These are phyloP conservation scores for Boletus vermiculosoides DNA, from an alignment of 768 basidiomycete species.

Conservation along the genomic window DNA sequence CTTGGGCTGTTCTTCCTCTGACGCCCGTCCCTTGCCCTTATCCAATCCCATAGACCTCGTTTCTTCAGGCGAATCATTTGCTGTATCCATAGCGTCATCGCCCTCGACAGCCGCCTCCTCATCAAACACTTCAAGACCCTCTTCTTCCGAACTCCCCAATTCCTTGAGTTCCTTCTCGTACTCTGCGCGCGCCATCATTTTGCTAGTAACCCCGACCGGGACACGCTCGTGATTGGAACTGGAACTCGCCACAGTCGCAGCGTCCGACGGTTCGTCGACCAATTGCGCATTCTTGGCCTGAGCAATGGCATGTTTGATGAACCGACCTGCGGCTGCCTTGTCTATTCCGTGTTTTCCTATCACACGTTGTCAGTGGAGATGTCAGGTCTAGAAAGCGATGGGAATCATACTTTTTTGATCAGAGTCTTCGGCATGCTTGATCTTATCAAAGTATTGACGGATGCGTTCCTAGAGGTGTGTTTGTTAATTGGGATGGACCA, in stretches of 20 bases:
- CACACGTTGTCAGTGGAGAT: neutral
- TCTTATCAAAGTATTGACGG: constrained; percentile 79
- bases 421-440: constrained; percentile 70
- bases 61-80: constrained; percentile 3
- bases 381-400: neutral
- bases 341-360: constrained; percentile 55
- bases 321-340: constrained; percentile 75
- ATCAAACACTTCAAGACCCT: constrained; percentile 38
- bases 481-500: neutral
- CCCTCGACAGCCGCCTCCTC: constrained; percentile 17
- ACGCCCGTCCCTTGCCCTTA: constrained; percentile 41
- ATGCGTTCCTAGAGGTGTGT: constrained; percentile 58
- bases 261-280: constrained; percentile 33
- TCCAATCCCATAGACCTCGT: constrained; percentile 5
- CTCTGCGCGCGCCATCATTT: constrained; percentile 68
- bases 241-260: constrained; percentile 6
- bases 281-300: constrained; percentile 45
- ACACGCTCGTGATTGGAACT: constrained; percentile 30
- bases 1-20: constrained; percentile 20
- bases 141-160: constrained; percentile 41
- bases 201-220: constrained; percentile 60
- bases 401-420: constrained; percentile 40
- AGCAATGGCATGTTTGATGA: constrained; percentile 81
- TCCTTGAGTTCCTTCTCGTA: constrained; percentile 58
- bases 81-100: constrained; percentile 9